Evolutionary conservation across 2,329 filamentous ascomycete genomes (phyloP).

Genomic region (Pyricularia sp.): DNA sequence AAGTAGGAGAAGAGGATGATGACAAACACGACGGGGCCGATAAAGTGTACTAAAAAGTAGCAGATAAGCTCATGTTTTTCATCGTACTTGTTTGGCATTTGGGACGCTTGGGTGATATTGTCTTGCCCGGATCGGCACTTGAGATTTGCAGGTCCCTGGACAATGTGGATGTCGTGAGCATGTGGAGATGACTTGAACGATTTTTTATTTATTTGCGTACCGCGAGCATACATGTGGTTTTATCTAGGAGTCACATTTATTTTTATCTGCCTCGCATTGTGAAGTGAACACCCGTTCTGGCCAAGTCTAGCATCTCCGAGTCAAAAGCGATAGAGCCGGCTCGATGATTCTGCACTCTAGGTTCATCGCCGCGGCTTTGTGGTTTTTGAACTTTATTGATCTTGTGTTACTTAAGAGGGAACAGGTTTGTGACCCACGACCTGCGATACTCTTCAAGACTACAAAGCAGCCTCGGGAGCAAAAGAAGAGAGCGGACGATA

Average conservation of each 20-base stretch:
- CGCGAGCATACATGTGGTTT: background rate
- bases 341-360: background rate
- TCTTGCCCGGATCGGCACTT: background rate
- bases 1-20: background rate
- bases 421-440: too few species aligned
- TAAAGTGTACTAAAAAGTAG: background rate
- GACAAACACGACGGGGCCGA: background rate
- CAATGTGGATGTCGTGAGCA: background rate
- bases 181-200: background rate
- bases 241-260: background rate
- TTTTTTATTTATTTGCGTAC: background rate
- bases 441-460: too few species aligned
- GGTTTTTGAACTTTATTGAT: background rate
- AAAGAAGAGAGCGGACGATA: background rate
- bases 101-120: background rate
- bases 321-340: background rate
- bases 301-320: background rate
- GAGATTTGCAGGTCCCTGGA: background rate
- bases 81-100: background rate
- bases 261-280: background rate
- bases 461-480: too few species aligned
- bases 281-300: background rate
- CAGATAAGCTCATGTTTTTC: background rate
- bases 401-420: too few species aligned
- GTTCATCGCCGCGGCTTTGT: background rate